Base-by-base conservation (phyloP, 1,284 basidiomycete species). In the Malassezia equina region DNA sequence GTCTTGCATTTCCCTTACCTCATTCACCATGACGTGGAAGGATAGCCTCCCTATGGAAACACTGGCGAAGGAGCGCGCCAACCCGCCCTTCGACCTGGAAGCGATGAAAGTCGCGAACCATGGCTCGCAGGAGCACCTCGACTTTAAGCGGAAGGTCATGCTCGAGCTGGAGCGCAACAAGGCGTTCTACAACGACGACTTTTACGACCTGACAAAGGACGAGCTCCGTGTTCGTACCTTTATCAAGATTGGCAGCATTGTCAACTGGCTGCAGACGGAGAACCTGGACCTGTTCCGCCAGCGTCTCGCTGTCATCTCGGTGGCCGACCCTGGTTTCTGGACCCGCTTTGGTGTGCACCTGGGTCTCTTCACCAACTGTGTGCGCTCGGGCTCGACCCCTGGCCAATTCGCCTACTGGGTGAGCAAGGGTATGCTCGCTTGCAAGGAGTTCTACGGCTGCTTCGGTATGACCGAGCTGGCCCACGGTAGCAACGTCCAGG, bases 401-500 rank as follows among this genome's bases (percentile, higher is more conserved):
- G 73, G 71, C 58, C 76, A 77, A 61, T 73, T 76, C 58, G 67
- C 73, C 52, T 81, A 81, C 76, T 81, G 79, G 79, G 76, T 80
- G 60, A 78, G 79, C 51, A 77, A 78, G 58, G 80, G 80, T 51
- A 77, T 80, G 2, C 76, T 81, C 5, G 77, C 77, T 5, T 69
- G 79, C 41, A 79, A 80, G 63, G 79, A 79, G 31, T 78, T 81
- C 50, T 78, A 80, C 47, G 80, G 80, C 17, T 81, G 80, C 71
- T 81, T 81, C 57, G 79, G 78, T 50, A 81, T 81, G 80, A 81
- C 77, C 24, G 77, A 77, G 66, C 64, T 77, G 11, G 76, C 75
- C 7, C 78, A 79, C 67, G 79, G 79, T 36, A 78, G 77, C 44
- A 81, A 81, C 65, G 80, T 81, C 24, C 80, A 80, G 8, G 80